A percentile compares a stretch with the other conserved stretches of the same genome.
These are phyloP conservation scores for Lophium mytilinum DNA, from an alignment of 495 filamentous ascomycete species.

Conservation along the genomic window DNA sequence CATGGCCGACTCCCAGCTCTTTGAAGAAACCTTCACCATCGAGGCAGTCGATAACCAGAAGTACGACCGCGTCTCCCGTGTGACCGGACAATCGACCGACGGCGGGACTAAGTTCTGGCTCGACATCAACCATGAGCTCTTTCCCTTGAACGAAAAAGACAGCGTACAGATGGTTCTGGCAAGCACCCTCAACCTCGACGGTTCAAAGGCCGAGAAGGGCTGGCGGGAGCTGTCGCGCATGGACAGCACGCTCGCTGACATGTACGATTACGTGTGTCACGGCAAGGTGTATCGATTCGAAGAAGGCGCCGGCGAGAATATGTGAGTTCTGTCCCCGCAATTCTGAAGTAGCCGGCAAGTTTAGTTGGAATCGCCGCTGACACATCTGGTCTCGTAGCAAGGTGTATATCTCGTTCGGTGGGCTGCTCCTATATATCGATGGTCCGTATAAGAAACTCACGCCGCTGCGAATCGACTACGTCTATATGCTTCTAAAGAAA, in stretches of 20 bases:
- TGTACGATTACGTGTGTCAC: constrained; percentile 94
- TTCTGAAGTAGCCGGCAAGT: neutral
- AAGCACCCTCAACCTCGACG: constrained; percentile 77
- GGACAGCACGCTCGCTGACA: constrained; percentile 75
- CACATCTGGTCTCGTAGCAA: constrained; percentile 48
- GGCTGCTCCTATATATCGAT: constrained; percentile 78
- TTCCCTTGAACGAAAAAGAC: constrained; percentile 64
- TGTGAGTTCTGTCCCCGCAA: constrained; percentile 53
- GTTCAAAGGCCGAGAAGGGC: constrained; percentile 61
- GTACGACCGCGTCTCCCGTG: constrained; percentile 89
- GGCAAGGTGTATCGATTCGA: constrained; percentile 98
- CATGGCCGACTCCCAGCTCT: constrained; percentile 67
- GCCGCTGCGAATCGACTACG: constrained; percentile 80
- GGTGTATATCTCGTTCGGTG: constrained; percentile 87
- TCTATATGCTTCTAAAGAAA: constrained; percentile 91
- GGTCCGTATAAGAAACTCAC: constrained; percentile 94
- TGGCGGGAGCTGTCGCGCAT: constrained; percentile 67
- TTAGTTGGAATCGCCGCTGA: constrained; percentile 11
- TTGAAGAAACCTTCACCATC: constrained; percentile 85
- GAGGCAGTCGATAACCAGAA: constrained; percentile 68
- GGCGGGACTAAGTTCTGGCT: constrained; percentile 66
- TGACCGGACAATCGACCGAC: constrained; percentile 63
- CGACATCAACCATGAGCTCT: constrained; percentile 92
- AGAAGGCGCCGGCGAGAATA: constrained; percentile 71
- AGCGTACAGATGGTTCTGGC: constrained; percentile 71